phyloP scores from a whole-genome alignment of 805 yeast species.

The Candida tammaniensis region DNA sequence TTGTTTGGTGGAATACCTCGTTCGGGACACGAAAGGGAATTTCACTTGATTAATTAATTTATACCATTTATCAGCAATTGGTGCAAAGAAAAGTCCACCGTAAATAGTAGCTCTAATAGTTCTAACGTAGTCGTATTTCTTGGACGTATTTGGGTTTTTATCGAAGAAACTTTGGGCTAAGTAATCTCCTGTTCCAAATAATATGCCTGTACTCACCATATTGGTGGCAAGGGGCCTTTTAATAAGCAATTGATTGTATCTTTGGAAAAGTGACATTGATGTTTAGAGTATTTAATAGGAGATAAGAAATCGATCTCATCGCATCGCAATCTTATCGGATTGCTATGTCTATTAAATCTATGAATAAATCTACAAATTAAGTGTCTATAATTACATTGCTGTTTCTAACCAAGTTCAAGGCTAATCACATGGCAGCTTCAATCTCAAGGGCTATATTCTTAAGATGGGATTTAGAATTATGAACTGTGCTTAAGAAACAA shows the following conservation, averaged over 20 bases:
- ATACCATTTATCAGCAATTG: conserved; percentile 74
- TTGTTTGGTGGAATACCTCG: neutral
- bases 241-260: conserved; percentile 21
- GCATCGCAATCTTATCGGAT: conserved; percentile 1
- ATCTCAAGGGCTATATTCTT: conserved; percentile 36
- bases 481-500: conserved; percentile 43
- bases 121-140: conserved; percentile 48
- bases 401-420: too few relatives aligned
- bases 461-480: conserved; percentile 44
- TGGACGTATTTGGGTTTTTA: conserved; percentile 1
- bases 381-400: too few relatives aligned
- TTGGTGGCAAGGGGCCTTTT: conserved; percentile 46
- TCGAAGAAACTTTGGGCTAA: conserved; percentile 60
- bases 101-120: conserved; percentile 64
- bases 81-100: conserved; percentile 74
- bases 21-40: conserved; percentile 3
- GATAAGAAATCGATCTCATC: neutral
- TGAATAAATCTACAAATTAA: neutral
- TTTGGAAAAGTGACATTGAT: conserved; percentile 6
- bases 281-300: neutral
- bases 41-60: conserved; percentile 44
- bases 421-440: too few relatives aligned
- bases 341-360: neutral
- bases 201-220: conserved; percentile 45
- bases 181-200: conserved; percentile 74